Evolutionary conservation across 345 rosid genomes (phyloP), one percentile per base, ranked within the genome.

Genomic region (Eucalyptus virginea): DNA sequence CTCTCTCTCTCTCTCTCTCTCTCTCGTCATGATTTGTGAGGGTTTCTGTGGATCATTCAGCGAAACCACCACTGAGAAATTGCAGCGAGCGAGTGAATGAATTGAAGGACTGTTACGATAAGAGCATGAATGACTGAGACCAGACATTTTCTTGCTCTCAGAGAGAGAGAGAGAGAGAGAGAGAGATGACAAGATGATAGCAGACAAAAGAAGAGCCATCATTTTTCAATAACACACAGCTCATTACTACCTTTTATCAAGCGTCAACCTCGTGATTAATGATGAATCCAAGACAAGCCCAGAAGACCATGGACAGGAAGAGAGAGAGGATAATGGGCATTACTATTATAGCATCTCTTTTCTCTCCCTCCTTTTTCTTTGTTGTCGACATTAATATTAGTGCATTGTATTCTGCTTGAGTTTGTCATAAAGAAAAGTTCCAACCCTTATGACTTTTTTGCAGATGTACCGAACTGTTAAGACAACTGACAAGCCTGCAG

Each of bases 381-480:
- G n/a, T 19, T 52, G 58, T 86, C 65, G 69, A 86, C 60, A 30
- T 45, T 81, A 62, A 81, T 47, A 87, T 51, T 34, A 86, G 65
- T 32, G 88, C 87, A 86, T 86, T 18, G 60, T 54, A 72, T 26
- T 87, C 42, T 88, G 58, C 44, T 17, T 32, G 85, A 65, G 42
- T 88, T 40, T 88, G 16, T 87, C 85, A 32, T 62, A 32, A 62
- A 88, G 45, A 77, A 77, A 77, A 77, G 83, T 77, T 37, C 28
- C 26, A 40, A 77, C 45, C 83, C 83, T 77, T 11, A 21, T 40
- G 83, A 77, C 83, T 37, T 77, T 37, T 18, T 90, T 92, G 91
- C 94, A 96, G 98, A 96, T 96, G 98, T 96, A 96, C 93, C 94
- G 98, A 92, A 96, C 98, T 90, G 97, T 96, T 83, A 96, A 95